A percentile compares a stretch with the other conserved stretches of the same genome.
Evolutionary conservation across 2,329 filamentous ascomycete genomes (phyloP).

Genomic region (Aspergillus pseudoviridinutans): DNA sequence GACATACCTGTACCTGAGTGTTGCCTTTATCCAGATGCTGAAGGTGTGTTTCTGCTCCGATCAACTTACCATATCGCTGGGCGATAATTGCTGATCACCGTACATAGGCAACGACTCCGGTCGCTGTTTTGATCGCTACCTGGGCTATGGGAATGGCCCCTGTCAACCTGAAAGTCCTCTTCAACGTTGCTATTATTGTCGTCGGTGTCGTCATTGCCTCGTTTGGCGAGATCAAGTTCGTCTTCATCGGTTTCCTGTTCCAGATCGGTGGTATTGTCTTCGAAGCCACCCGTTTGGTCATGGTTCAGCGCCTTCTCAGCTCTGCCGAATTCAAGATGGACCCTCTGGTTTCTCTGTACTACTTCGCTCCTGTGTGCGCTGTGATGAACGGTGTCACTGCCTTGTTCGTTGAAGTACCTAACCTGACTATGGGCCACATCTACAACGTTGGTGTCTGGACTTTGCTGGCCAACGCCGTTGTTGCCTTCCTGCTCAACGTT

Average conservation of each 20-base stretch:
- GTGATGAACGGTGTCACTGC: constrained; percentile 72
- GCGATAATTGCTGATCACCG: constrained; percentile 6
- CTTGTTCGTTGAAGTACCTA: constrained; percentile 63
- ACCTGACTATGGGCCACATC: constrained; percentile 63
- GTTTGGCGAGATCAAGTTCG: constrained; percentile 92
- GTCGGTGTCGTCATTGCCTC: constrained; percentile 92
- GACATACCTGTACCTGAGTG: constrained; percentile 89
- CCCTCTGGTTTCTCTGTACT: constrained; percentile 81
- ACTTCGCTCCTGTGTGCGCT: constrained; percentile 81
- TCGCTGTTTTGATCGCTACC: constrained; percentile 83
- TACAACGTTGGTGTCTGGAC: constrained; percentile 61
- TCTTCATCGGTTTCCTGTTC: constrained; percentile 58
- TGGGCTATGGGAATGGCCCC: constrained; percentile 83
- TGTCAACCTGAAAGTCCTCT: constrained; percentile 78
- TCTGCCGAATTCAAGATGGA: constrained; percentile 82
- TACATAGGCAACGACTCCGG: constrained; percentile 79
- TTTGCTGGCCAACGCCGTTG: constrained; percentile 68
- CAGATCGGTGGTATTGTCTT: constrained; percentile 74
- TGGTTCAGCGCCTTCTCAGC: constrained; percentile 79
- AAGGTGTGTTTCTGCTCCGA: constrained; percentile 59
- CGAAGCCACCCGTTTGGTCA: constrained; percentile 75
- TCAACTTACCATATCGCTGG: background rate
- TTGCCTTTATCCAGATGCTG: constrained; percentile 98
- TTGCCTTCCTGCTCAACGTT: constrained; percentile 77
- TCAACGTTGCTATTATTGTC: constrained; percentile 93